Evolutionary conservation across 257 asterid species (phyloP).

Genomic region (Paulownia fortunei): DNA sequence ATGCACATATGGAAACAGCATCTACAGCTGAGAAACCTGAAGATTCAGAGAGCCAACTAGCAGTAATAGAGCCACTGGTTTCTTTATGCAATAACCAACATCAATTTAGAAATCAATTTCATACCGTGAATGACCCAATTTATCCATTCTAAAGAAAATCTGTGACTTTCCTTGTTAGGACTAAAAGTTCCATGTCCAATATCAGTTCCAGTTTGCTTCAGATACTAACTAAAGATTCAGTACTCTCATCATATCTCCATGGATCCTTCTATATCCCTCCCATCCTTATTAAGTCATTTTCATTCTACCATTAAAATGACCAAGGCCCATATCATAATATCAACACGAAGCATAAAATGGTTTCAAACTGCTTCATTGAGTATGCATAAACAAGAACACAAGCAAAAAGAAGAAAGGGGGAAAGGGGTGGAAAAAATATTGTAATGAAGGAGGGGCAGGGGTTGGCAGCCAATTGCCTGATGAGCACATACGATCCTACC

Average conservation of each 20-base stretch:
- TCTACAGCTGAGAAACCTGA: not conserved
- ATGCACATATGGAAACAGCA: not conserved
- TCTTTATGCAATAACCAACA: not conserved
- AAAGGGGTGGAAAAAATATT: no score
- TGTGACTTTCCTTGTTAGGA: not conserved
- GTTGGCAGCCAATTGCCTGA: no score
- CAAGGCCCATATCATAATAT: not conserved
- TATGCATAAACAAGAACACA: no score
- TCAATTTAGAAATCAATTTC: not conserved
- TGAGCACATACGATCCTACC: no score
- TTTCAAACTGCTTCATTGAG: not conserved
- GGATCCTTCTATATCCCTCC: not conserved
- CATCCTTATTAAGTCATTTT: not conserved
- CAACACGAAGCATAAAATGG: not conserved
- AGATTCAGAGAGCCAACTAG: not conserved
- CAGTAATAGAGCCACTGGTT: not conserved
- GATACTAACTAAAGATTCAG: not conserved
- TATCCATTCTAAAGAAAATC: not conserved
- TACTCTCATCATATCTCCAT: not conserved
- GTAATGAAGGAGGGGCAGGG: no score
- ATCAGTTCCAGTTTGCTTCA: not conserved
- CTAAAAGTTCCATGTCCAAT: not conserved
- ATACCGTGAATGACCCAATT: no score
- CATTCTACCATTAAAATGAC: not conserved
- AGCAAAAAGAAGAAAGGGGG: no score